phyloP scores from a whole-genome alignment of 257 asterid species.

The Solanum pinnatisectum region DNA sequence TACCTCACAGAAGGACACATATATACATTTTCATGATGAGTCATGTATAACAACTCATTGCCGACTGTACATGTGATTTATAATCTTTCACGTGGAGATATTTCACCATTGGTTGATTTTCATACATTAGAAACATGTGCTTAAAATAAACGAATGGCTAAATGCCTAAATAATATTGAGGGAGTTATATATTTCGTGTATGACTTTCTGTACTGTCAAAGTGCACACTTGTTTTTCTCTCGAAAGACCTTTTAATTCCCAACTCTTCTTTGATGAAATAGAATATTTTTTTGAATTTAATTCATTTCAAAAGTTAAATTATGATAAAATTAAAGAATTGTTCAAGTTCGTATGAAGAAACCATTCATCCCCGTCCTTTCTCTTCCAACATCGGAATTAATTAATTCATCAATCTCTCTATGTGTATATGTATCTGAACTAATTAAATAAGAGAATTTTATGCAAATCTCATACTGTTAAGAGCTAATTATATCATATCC shows the following conservation, averaged over 20 bases:
- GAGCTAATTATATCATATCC: no score
- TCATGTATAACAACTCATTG: not conserved
- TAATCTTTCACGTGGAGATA: constrained; percentile 17
- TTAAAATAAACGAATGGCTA: constrained; percentile 5
- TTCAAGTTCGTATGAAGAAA: no score
- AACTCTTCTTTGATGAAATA: no score
- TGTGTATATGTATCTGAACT: no score
- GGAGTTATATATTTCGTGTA: constrained; percentile 1
- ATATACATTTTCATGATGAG: not conserved
- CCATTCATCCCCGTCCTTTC: no score
- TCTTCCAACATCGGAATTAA: not conserved
- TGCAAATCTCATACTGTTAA: no score
- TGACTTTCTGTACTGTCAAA: constrained; percentile 5
- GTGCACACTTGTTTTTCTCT: not conserved
- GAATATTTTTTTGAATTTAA: no score
- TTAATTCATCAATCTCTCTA: no score
- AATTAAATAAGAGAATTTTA: no score
- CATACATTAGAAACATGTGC: constrained; percentile 25
- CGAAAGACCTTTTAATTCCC: not conserved
- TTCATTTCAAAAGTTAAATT: no score
- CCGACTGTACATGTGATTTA: constrained; percentile 29
- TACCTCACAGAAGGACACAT: no score
- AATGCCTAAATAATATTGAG: not conserved
- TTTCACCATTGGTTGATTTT: not conserved
- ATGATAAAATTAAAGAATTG: no score